Percentiles rank a stretch among this genome's conserved stretches.
phyloP scores from a whole-genome alignment of 2,329 filamentous ascomycete species.

The Echinosphaeria canescens region DNA sequence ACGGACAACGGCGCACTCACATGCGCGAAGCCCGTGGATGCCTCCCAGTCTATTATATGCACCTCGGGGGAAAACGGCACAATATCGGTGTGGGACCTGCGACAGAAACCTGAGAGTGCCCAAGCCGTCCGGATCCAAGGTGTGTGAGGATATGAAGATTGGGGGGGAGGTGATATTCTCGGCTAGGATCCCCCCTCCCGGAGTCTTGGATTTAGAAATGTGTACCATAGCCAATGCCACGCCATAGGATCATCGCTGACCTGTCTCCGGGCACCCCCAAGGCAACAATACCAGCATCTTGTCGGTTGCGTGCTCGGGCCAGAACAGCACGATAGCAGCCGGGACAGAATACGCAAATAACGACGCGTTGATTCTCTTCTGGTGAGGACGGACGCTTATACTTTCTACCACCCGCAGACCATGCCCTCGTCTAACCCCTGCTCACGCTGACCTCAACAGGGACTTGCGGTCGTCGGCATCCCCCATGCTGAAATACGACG shows the following conservation, averaged over 20 bases:
- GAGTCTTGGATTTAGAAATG: too few species aligned
- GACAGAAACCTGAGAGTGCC: constrained; percentile 17
- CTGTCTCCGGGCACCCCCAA: constrained; percentile 1
- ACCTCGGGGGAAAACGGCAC: constrained; percentile 54
- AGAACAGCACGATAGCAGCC: constrained; percentile 38
- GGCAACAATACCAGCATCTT: constrained; percentile 18
- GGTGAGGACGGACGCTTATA: constrained; percentile 17
- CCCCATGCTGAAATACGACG: constrained; percentile 31
- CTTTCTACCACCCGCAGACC: neutral
- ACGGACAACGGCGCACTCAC: constrained; percentile 41
- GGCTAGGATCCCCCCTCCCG: too few species aligned
- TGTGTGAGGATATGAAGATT: constrained; percentile 10
- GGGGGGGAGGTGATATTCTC: too few species aligned
- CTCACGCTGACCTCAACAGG: constrained; percentile 14
- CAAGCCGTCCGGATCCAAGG: constrained; percentile 21
- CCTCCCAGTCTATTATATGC: constrained; percentile 28
- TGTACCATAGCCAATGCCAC: constrained; percentile 1
- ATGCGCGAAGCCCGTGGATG: constrained; percentile 33
- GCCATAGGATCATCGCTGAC: constrained; percentile 7
- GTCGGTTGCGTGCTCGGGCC: constrained; percentile 38
- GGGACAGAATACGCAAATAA: constrained; percentile 52
- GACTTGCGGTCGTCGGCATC: constrained; percentile 28
- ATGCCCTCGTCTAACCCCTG: constrained; percentile 2
- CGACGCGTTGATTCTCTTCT: constrained; percentile 36
- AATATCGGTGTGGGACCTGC: constrained; percentile 43